A percentile compares a stretch with the other conserved stretches of the same genome.
Conservation (phyloP, 495 filamentous ascomycete species). For the Penicillium manginii region DNA sequence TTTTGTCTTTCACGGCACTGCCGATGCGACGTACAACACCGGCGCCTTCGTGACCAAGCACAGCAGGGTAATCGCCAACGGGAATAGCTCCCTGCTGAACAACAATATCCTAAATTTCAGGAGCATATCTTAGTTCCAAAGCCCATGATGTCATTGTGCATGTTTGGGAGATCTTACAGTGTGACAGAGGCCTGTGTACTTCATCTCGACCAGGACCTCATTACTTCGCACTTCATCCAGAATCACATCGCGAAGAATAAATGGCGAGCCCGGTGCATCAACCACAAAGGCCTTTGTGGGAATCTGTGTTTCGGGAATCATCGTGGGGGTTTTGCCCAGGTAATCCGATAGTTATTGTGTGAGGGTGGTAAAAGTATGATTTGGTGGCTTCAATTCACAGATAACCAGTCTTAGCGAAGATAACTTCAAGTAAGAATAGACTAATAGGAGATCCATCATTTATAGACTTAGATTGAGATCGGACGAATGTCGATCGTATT, state of each 20-base stretch:
- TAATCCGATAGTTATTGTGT: too few species aligned
- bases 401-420: neutral
- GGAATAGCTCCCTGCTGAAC: slow-evolving; percentile 38
- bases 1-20: slow-evolving; percentile 37
- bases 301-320: slow-evolving; percentile 26
- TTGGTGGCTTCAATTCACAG: neutral
- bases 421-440: neutral
- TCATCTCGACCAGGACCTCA: slow-evolving; percentile 40
- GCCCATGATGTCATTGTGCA: too few species aligned
- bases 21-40: slow-evolving; percentile 53
- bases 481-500: neutral
- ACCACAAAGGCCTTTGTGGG: slow-evolving; percentile 36
- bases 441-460: neutral
- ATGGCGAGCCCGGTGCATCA: slow-evolving; percentile 26
- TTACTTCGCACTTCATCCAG: slow-evolving; percentile 31
- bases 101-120: slow-evolving; percentile 32
- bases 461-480: neutral
- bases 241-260: slow-evolving; percentile 33
- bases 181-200: slow-evolving; percentile 40
- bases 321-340: slow-evolving; percentile 4
- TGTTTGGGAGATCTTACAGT: slow-evolving; percentile 24
- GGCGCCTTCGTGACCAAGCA: slow-evolving; percentile 59
- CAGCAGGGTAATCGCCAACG: slow-evolving; percentile 38
- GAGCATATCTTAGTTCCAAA: too few species aligned
- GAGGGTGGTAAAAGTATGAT: neutral